These are phyloP conservation scores for Tylopilus vinaceipallidus DNA, from an alignment of 768 basidiomycete genomes.

Conservation along the genomic window DNA sequence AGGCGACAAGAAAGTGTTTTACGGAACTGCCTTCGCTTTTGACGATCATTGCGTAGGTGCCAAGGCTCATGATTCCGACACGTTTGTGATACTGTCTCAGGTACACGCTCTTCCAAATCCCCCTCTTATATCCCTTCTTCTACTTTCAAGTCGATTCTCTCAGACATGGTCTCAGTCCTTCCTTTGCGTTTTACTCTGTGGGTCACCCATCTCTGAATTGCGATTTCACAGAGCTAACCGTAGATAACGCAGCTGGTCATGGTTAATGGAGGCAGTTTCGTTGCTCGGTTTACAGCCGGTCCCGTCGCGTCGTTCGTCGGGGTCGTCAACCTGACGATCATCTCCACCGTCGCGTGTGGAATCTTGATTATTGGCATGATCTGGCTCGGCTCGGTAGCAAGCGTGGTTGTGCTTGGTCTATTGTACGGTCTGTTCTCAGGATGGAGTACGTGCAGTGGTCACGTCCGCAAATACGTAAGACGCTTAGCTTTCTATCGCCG, in stretches of 20 bases:
- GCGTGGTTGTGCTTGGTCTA: constrained; percentile 41
- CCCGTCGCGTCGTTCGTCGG: constrained; percentile 40
- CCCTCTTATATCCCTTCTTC: too few species aligned
- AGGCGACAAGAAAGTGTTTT: too few species aligned
- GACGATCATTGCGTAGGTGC: too few species aligned
- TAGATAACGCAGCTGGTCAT: constrained; percentile 42
- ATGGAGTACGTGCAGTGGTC: constrained; percentile 27
- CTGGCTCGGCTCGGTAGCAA: constrained; percentile 36
- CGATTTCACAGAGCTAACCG: background rate
- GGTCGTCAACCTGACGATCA: constrained; percentile 41
- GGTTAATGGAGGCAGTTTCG: constrained; percentile 46
- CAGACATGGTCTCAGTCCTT: too few species aligned
- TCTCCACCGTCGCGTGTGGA: constrained; percentile 32
- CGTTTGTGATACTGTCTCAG: too few species aligned
- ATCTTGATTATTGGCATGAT: constrained; percentile 46
- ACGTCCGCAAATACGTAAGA: background rate
- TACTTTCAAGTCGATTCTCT: too few species aligned
- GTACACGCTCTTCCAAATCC: too few species aligned
- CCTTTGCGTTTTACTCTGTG: too few species aligned
- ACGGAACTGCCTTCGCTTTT: too few species aligned
- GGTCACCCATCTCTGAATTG: background rate
- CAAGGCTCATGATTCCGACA: too few species aligned
- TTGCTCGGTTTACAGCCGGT: constrained; percentile 47
- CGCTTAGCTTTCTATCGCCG: background rate
- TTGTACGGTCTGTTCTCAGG: constrained; percentile 51